Evolutionary conservation across 176 grass and related monocot species (phyloP).

Genomic region (Eragrostis nindensis): DNA sequence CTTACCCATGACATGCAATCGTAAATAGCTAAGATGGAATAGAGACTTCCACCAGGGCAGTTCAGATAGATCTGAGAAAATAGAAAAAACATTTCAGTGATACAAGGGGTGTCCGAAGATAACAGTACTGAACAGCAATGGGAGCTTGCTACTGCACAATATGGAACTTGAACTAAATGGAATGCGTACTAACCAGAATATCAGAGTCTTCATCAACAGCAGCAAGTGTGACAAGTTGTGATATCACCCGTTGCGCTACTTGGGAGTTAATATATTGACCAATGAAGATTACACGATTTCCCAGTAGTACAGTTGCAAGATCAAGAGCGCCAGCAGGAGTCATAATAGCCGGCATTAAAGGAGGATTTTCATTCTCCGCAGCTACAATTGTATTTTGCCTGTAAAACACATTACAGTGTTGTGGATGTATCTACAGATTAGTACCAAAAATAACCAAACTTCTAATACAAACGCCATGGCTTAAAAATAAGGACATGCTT

Average conservation of each 20-base stretch:
- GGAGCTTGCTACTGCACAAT: background rate
- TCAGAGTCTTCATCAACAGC: slow-evolving; percentile 80
- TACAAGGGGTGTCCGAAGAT: slow-evolving; percentile 23
- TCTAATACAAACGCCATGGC: slow-evolving; percentile 1
- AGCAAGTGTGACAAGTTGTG: slow-evolving; percentile 88
- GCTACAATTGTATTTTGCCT: slow-evolving; percentile 60
- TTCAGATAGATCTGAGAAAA: slow-evolving; percentile 86
- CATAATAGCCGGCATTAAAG: slow-evolving; percentile 83
- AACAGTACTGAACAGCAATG: slow-evolving; percentile 11
- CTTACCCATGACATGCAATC: slow-evolving; percentile 99
- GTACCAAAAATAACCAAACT: slow-evolving; percentile 24
- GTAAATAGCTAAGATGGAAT: slow-evolving; percentile 90
- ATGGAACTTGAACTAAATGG: slow-evolving; percentile 27
- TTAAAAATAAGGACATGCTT: slow-evolving; percentile 10
- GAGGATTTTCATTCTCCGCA: slow-evolving; percentile 74
- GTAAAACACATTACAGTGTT: slow-evolving; percentile 28
- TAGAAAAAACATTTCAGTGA: slow-evolving; percentile 29
- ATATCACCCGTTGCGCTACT: slow-evolving; percentile 95
- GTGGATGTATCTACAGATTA: background rate
- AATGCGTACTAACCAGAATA: slow-evolving; percentile 77
- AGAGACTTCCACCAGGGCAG: slow-evolving; percentile 86
- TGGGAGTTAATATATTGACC: slow-evolving; percentile 86
- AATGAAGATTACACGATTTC: slow-evolving; percentile 92
- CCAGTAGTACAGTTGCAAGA: slow-evolving; percentile 72
- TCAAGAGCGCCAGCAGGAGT: slow-evolving; percentile 79